Conservation (phyloP, 495 filamentous ascomycete species). For the Podospora pseudopauciseta region DNA sequence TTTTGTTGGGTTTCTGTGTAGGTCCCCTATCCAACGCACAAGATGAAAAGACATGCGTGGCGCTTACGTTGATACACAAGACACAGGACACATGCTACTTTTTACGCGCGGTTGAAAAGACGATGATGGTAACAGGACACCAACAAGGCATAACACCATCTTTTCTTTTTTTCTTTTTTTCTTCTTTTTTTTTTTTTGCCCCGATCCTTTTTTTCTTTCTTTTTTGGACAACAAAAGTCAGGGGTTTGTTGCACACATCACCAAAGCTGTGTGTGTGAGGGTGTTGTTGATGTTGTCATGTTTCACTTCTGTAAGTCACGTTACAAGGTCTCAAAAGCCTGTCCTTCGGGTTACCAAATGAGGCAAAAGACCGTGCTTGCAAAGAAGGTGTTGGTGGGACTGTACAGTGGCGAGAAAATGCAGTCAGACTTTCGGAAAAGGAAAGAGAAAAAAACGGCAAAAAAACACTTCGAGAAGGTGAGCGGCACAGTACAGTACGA, state of each 20-base stretch:
- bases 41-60: neutral
- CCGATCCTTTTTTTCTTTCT: neutral
- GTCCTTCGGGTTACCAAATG: neutral
- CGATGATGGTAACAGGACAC: neutral
- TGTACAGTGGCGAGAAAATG: neutral
- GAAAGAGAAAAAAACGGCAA: neutral
- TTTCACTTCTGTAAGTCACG: neutral
- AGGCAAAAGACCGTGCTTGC: slow-evolving; percentile 4
- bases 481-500: neutral
- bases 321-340: neutral
- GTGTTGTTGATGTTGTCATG: neutral
- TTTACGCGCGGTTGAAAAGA: neutral
- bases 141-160: neutral
- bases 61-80: neutral
- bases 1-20: neutral
- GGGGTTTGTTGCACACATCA: neutral
- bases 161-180: neutral
- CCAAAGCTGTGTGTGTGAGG: neutral
- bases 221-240: neutral
- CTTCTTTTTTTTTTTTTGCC: neutral
- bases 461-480: neutral
- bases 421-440: neutral
- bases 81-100: neutral
- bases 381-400: neutral
- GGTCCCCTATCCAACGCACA: neutral